phyloP scores from a whole-genome alignment of 1,139 yeast genomes.

The Eremothecium coryli region DNA sequence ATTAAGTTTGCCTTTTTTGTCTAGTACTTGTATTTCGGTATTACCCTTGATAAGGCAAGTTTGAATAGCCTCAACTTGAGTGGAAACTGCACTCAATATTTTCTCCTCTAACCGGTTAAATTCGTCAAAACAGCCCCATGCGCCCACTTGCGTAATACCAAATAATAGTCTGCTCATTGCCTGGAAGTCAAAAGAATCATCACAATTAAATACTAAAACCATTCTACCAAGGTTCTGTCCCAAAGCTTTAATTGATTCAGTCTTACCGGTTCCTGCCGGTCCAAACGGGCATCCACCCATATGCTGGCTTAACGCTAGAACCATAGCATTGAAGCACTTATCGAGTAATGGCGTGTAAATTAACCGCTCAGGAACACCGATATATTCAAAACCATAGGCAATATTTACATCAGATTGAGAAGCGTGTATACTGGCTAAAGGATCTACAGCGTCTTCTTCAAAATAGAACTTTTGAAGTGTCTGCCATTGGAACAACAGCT shows the following conservation, averaged over 20 bases:
- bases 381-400: conserved; percentile 71
- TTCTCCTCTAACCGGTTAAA: conserved; percentile 71
- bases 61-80: conserved; percentile 71
- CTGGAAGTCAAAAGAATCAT: conserved; percentile 75
- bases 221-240: conserved; percentile 72
- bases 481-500: conserved; percentile 36
- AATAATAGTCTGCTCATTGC: conserved; percentile 69
- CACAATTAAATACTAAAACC: conserved; percentile 86
- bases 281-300: conserved; percentile 93
- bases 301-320: conserved; percentile 63
- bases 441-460: conserved; percentile 25
- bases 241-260: conserved; percentile 80
- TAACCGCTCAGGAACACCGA: conserved; percentile 65
- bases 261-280: conserved; percentile 97
- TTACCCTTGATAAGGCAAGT: conserved; percentile 33
- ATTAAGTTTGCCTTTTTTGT: conserved; percentile 38
- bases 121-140: conserved; percentile 97
- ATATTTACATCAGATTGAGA: conserved; percentile 46
- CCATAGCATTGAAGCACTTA: conserved; percentile 56
- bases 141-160: conserved; percentile 82
- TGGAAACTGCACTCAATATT: conserved; percentile 76
- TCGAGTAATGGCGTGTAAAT: conserved; percentile 72
- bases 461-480: conserved; percentile 47
- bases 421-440: conserved; percentile 36
- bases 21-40: conserved; percentile 40